phyloP scores from a whole-genome alignment of 2,329 filamentous ascomycete species.

The Paradendryphiella salina region DNA sequence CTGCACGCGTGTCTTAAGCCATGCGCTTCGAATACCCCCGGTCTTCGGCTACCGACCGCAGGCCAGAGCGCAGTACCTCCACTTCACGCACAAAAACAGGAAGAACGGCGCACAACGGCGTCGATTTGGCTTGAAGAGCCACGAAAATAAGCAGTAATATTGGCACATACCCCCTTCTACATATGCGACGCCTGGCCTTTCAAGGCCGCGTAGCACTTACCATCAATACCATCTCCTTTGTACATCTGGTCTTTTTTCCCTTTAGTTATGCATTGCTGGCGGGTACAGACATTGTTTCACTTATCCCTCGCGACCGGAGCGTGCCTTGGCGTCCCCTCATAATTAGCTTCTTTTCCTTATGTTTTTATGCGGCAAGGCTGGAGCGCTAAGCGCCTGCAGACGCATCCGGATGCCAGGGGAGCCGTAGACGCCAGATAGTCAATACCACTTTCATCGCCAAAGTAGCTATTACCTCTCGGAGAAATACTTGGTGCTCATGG shows the following conservation, averaged over 20 bases:
- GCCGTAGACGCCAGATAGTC: constrained; percentile 10
- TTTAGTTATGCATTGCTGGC: constrained; percentile 39
- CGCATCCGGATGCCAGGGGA: constrained; percentile 4
- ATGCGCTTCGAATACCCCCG: constrained; percentile 5
- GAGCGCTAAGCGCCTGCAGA: constrained; percentile 5
- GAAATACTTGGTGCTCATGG: not conserved
- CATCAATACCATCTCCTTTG: constrained; percentile 40
- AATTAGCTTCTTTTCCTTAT: constrained; percentile 10
- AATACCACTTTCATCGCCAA: constrained; percentile 13
- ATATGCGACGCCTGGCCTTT: constrained; percentile 9
- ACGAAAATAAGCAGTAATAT: constrained; percentile 37
- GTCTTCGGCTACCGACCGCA: not conserved
- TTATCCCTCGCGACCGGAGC: constrained; percentile 21
- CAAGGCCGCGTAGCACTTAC: constrained; percentile 12
- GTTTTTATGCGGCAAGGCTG: constrained; percentile 8
- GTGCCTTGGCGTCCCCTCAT: constrained; percentile 24
- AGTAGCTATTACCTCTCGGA: not conserved
- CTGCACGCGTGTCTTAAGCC: constrained; percentile 5
- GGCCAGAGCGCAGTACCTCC: constrained; percentile 4
- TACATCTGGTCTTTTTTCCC: constrained; percentile 27
- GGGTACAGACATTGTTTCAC: constrained; percentile 19
- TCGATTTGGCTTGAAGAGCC: constrained; percentile 13
- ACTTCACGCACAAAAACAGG: constrained; percentile 14
- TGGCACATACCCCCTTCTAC: constrained; percentile 33
- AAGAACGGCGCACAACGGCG: constrained; percentile 15